Evolutionary conservation across 148 eudicot species (phyloP).

Genomic region (Rhododendron mucronatum): DNA sequence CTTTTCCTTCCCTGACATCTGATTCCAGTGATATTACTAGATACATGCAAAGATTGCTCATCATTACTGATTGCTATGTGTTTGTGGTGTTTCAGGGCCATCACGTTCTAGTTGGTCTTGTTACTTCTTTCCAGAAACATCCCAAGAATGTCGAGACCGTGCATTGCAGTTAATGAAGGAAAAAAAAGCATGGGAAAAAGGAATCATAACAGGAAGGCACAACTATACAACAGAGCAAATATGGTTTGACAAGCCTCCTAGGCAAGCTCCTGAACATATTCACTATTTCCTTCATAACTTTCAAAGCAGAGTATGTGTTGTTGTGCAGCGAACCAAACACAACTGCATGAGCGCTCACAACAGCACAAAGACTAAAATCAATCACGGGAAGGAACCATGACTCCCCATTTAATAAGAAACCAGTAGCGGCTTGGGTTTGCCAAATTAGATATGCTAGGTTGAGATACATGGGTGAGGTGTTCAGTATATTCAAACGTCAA

Average conservation of each 20-base stretch:
- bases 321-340: not conserved
- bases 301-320: not conserved
- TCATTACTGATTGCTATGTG: not conserved
- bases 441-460: not conserved
- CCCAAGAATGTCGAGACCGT: conserved; percentile 64
- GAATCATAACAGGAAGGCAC: conserved; percentile 50
- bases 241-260: conserved; percentile 71
- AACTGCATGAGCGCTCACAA: not conserved
- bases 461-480: not conserved
- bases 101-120: conserved; percentile 87
- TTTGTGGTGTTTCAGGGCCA: conserved; percentile 40
- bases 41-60: not conserved
- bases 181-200: conserved; percentile 72
- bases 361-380: not conserved
- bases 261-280: conserved; percentile 32
- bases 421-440: not conserved
- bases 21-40: too few species aligned
- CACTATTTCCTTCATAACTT: not conserved
- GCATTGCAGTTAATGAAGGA: conserved; percentile 61
- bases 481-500: not conserved
- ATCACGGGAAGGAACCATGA: not conserved
- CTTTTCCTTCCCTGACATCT: not conserved
- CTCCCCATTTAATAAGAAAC: not conserved
- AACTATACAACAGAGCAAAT: conserved; percentile 59
- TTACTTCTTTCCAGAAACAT: conserved; percentile 86